Conservation (phyloP, 306 rosid genomes). For the Ceratonia siliqua region DNA sequence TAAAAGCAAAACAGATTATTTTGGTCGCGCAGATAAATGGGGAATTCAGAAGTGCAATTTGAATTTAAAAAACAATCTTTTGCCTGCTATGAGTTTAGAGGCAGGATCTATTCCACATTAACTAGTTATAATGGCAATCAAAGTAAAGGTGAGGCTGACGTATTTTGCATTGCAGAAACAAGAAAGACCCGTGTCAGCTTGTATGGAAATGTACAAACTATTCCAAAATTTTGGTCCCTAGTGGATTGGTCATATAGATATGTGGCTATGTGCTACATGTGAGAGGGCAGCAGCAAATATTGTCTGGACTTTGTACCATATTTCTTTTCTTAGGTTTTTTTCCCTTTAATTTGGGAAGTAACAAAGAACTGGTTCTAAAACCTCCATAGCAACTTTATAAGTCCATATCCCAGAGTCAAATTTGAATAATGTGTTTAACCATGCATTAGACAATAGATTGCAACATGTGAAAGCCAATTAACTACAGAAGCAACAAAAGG, state of each 20-base stretch:
- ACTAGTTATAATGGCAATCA: neutral
- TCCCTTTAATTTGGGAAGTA: neutral
- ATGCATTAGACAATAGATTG: neutral
- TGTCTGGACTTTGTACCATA: neutral
- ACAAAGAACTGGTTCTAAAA: neutral
- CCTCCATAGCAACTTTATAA: neutral
- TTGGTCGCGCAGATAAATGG: neutral
- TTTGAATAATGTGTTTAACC: constrained; percentile 1
- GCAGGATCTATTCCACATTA: constrained; percentile 5
- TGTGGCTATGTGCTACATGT: neutral
- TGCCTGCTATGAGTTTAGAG: neutral
- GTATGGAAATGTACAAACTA: neutral
- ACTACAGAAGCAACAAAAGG: neutral
- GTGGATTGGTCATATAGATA: neutral
- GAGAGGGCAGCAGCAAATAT: neutral
- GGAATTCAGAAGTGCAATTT: neutral
- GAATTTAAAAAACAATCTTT: neutral
- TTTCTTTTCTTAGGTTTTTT: neutral
- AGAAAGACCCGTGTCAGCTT: neutral
- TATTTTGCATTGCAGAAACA: constrained; percentile 15
- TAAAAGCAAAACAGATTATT: neutral
- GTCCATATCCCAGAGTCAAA: neutral
- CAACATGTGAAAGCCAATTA: neutral
- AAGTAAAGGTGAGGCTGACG: neutral
- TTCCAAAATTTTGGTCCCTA: neutral